Base-by-base conservation (phyloP, 495 filamentous ascomycete species). In the Trichoderma orchidacearum region DNA sequence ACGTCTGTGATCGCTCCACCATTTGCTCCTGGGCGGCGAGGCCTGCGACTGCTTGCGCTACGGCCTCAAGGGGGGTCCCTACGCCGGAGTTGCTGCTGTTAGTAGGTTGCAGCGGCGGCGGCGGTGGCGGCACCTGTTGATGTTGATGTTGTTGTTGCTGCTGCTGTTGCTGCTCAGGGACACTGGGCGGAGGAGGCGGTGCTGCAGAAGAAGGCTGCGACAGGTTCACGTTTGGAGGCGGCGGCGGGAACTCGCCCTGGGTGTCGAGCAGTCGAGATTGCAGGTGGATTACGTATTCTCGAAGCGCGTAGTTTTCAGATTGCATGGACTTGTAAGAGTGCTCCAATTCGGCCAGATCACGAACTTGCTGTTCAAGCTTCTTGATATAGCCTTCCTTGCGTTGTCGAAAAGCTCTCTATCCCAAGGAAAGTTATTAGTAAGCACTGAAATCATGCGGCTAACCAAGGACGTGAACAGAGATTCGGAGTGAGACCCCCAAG, bases 311-410 rank as follows among this genome's bases (percentile, higher is more conserved):
- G 70, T 96, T 95, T 66, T 98, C 94, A 28, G 77, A 73, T 61
- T 93, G 85, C 21, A 96, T 74, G 50, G 76, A 70, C 63, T 94
- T 90, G 63, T 78, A 86, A 53, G 74, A 82, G 54, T 85, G 80
- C 53, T 85, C 83, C 66, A 92, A 79, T 17, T 74, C 71, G 38
- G 81, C 79, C 62, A 80, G 83, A 18, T 89, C 87, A 59, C 86
- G 80, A 41, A 94, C 88, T 68, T 96, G 87, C 61, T 91, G 86
- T 68, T 97, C 93, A 15, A 98, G 78, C 66, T 91, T 90, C 74
- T 95, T 95, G 68, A 98, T 98, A 68, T 97, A 96, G 30, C 84
- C 87, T 72, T 98, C 93, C 70, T 98, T 98, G 54, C 93, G 87
- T 75, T 96, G 91, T 25, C 93, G 88, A 71, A 98, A 98, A 21